These are phyloP conservation scores for Globisporangium spiculum DNA, from an alignment of 352 stramenopile species.

Conservation along the genomic window DNA sequence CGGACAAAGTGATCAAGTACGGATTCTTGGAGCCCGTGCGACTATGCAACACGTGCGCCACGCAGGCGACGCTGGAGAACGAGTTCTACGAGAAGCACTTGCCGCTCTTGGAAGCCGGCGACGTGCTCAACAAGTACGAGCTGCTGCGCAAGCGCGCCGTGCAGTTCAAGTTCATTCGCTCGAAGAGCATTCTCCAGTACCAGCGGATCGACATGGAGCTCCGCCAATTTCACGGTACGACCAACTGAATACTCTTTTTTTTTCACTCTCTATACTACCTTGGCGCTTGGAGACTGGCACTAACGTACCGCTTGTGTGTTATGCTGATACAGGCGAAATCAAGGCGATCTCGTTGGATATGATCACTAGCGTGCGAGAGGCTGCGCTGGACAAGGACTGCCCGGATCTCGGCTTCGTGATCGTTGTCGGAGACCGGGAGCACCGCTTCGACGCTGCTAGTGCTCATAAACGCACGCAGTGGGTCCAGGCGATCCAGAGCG, in stretches of 20 bases:
- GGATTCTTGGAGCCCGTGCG: conserved; percentile 60
- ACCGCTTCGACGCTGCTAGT: conserved; percentile 55
- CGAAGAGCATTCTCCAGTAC: conserved; percentile 73
- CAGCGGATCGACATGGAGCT: conserved; percentile 58
- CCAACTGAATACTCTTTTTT: background rate
- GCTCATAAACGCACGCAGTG: conserved; percentile 51
- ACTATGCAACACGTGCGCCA: conserved; percentile 43
- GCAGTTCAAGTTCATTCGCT: conserved; percentile 51
- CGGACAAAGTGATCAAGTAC: conserved; percentile 64
- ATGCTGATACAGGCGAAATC: conserved; percentile 23
- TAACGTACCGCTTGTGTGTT: background rate
- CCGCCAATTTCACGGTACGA: conserved; percentile 36
- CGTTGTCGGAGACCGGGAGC: conserved; percentile 40
- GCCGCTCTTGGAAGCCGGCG: conserved; percentile 55
- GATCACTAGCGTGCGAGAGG: conserved; percentile 50
- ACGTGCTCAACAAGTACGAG: conserved; percentile 69
- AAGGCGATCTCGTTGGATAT: conserved; percentile 69
- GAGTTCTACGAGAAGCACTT: conserved; percentile 62
- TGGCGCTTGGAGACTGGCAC: background rate
- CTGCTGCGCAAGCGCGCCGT: conserved; percentile 57
- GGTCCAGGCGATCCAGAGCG: conserved; percentile 53
- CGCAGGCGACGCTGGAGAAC: conserved; percentile 48
- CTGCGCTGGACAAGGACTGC: conserved; percentile 47
- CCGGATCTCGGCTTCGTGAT: conserved; percentile 54
- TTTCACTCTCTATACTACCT: background rate